These are phyloP conservation scores for Spinacia oleracea DNA, from an alignment of 179 eudicot genomes.

Conservation along the genomic window DNA sequence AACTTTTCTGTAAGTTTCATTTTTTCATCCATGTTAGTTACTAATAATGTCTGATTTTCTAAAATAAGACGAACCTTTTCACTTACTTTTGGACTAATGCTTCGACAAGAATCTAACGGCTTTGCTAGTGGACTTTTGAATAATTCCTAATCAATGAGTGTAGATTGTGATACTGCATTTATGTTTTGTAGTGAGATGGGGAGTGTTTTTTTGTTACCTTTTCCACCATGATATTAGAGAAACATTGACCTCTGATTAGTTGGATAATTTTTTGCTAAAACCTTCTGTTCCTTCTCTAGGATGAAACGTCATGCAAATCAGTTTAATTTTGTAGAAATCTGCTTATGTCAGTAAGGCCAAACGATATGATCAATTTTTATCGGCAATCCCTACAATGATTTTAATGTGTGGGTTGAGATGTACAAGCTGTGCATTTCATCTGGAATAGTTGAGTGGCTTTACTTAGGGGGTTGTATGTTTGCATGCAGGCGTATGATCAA, in stretches of 20 bases:
- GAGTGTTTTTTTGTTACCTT: neutral
- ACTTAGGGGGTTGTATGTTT: conserved; percentile 17
- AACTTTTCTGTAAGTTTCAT: conserved; percentile 62
- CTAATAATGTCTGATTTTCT: neutral
- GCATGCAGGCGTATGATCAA: conserved; percentile 67
- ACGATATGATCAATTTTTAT: neutral
- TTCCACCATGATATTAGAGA: neutral
- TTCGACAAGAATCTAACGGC: neutral
- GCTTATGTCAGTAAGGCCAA: neutral
- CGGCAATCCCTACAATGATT: neutral
- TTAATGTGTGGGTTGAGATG: neutral
- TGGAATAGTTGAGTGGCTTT: neutral
- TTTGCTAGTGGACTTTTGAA: neutral
- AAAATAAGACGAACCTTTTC: neutral
- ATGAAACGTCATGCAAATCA: neutral
- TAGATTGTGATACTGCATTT: neutral
- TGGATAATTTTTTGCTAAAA: neutral
- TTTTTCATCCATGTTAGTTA: neutral
- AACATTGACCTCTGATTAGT: neutral
- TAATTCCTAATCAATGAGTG: neutral
- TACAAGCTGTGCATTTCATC: neutral
- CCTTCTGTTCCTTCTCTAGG: neutral
- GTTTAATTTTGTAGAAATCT: neutral
- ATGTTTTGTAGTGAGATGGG: neutral
- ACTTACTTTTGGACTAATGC: neutral